Evolutionary conservation across 768 basidiomycete genomes (phyloP).

Genomic region (Suillus subalutaceus): DNA sequence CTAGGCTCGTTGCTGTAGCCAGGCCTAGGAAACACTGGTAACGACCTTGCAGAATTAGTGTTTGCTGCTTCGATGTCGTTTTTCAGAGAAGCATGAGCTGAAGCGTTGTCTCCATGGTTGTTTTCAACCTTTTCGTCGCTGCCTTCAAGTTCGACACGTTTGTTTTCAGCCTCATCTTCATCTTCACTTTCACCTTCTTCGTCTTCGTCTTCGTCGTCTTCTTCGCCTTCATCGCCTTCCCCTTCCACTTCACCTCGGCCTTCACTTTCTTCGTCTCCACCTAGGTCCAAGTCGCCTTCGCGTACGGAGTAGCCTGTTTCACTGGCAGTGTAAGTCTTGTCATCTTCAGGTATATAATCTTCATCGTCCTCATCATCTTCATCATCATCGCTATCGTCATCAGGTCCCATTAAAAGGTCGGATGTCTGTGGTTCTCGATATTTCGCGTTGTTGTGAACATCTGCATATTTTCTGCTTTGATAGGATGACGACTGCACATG

Average conservation of each 20-base stretch:
- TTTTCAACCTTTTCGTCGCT: background rate
- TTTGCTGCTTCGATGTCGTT: background rate
- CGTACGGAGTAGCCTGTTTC: background rate
- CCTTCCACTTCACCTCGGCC: conserved; percentile 3
- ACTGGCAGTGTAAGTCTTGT: conserved; percentile 11
- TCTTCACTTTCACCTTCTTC: background rate
- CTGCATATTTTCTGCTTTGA: background rate
- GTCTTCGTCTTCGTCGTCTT: background rate
- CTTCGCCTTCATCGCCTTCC: background rate
- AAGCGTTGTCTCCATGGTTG: background rate
- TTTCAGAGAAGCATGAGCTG: background rate
- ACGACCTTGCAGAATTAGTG: background rate
- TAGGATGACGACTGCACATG: conserved; percentile 18
- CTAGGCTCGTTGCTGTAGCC: background rate
- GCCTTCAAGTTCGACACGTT: conserved; percentile 1
- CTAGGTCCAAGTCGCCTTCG: background rate
- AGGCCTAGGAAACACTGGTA: background rate
- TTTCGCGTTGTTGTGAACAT: conserved; percentile 46
- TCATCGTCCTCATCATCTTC: conserved; percentile 18
- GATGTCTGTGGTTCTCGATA: conserved; percentile 31
- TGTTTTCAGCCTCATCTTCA: conserved; percentile 1
- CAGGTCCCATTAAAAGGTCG: conserved; percentile 32
- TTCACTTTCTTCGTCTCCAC: background rate
- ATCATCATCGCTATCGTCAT: conserved; percentile 40
- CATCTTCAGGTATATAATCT: conserved; percentile 19